Conservation (phyloP, 257 asterid genomes). For the Solanum medicagineum region DNA sequence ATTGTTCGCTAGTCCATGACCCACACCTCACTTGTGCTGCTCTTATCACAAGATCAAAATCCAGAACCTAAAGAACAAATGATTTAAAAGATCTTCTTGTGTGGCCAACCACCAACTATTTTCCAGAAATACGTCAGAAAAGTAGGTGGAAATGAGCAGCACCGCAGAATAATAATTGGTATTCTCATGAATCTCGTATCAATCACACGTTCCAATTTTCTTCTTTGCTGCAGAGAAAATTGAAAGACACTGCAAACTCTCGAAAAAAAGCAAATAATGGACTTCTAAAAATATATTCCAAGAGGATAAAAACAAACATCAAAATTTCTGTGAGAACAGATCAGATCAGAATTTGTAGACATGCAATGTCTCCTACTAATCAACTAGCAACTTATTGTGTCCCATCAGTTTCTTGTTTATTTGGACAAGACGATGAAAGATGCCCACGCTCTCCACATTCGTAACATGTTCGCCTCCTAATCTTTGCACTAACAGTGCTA, state of each 20-base stretch:
- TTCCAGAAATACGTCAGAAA: not conserved
- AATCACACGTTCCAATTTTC: not conserved
- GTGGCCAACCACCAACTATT: not conserved
- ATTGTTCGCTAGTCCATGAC: not conserved
- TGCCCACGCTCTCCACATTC: constrained; percentile 88
- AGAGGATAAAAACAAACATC: not conserved
- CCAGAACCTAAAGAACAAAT: not conserved
- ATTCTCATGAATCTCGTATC: not conserved
- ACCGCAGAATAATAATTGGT: not conserved
- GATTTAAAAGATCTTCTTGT: not conserved
- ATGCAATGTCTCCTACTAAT: not conserved
- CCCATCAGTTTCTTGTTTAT: constrained; percentile 29
- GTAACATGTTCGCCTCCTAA: constrained; percentile 72
- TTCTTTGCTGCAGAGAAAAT: not conserved
- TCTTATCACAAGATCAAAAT: not conserved
- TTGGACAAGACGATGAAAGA: constrained; percentile 69
- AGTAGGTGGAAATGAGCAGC: not conserved
- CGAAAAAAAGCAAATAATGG: not conserved
- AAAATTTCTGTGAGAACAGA: not conserved
- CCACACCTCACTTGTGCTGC: not conserved
- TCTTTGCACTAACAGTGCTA: constrained; percentile 42
- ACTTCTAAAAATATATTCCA: not conserved
- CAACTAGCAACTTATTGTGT: constrained; percentile 17
- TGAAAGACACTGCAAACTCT: not conserved
- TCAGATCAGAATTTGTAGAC: not conserved